Percentiles rank a stretch among this genome's conserved stretches.
phyloP scores from a whole-genome alignment of 1,284 basidiomycete species.

The Ustilago sp. region DNA sequence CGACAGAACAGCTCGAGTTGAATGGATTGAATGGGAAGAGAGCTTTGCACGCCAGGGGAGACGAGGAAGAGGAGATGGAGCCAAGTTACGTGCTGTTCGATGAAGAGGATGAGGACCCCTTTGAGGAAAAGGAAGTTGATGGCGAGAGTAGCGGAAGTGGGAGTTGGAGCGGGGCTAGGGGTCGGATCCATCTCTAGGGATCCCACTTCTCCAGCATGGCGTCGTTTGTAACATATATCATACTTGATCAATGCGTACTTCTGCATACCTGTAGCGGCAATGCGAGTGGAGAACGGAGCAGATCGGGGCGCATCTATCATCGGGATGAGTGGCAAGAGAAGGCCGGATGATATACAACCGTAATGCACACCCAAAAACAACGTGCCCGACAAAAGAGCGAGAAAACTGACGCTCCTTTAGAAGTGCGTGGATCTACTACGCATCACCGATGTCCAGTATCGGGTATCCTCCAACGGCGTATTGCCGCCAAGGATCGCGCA shows the following conservation, averaged over 20 bases:
- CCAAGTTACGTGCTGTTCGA: slow-evolving; percentile 55
- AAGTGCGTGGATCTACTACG: not conserved
- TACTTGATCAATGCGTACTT: too few species aligned
- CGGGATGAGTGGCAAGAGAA: not conserved
- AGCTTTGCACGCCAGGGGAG: not conserved
- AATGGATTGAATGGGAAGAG: slow-evolving; percentile 21
- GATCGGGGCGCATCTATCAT: too few species aligned
- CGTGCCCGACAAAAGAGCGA: not conserved
- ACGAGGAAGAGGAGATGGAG: slow-evolving; percentile 14
- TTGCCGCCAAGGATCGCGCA: not conserved
- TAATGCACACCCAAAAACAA: slow-evolving; percentile 2
- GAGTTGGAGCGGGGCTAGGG: slow-evolving; percentile 17
- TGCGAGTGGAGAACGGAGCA: too few species aligned
- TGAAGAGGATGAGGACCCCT: slow-evolving; percentile 55
- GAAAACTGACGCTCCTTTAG: not conserved
- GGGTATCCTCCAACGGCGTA: not conserved
- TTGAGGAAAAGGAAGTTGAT: slow-evolving; percentile 45
- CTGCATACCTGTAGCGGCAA: too few species aligned
- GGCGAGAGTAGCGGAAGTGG: slow-evolving; percentile 30
- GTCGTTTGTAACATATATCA: too few species aligned
- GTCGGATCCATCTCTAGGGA: slow-evolving; percentile 25
- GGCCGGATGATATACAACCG: not conserved
- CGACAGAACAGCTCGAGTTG: slow-evolving; percentile 37
- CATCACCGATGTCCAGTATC: not conserved
- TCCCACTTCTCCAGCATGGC: not conserved